phyloP scores from a whole-genome alignment of 129 eudicot genomes.

The Rutidosis leptorrhynchoides region DNA sequence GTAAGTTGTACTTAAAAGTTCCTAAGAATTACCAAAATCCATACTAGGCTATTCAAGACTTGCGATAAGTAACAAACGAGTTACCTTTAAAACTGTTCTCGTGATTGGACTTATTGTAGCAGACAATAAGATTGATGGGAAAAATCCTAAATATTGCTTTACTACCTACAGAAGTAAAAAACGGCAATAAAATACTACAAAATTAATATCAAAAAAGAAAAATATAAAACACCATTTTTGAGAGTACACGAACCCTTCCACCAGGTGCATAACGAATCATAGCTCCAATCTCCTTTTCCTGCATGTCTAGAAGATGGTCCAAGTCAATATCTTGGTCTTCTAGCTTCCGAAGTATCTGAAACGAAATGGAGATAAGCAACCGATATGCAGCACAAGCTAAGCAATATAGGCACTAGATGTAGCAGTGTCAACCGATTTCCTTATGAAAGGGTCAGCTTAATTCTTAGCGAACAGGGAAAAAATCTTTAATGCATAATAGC shows the following conservation, averaged over 20 bases:
- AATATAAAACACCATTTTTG: constrained; percentile 8
- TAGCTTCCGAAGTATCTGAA: constrained; percentile 86
- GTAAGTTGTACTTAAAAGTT: not conserved
- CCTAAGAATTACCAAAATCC: not conserved
- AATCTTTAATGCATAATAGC: not conserved
- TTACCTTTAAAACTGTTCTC: constrained; percentile 96
- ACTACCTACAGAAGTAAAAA: constrained; percentile 48
- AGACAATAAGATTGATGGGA: constrained; percentile 82
- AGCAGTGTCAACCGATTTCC: constrained; percentile 14
- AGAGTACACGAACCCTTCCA: constrained; percentile 65
- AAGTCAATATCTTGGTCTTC: constrained; percentile 88
- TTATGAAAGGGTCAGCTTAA: not conserved
- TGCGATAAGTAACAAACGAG: constrained; percentile 11
- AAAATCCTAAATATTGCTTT: constrained; percentile 84
- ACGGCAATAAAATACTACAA: constrained; percentile 6
- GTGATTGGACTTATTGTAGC: constrained; percentile 99
- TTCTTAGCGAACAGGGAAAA: not conserved
- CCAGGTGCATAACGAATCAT: constrained; percentile 91
- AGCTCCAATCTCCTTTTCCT: constrained; percentile 93
- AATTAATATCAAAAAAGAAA: constrained; percentile 5
- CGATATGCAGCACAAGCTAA: constrained; percentile 2
- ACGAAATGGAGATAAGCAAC: constrained; percentile 22
- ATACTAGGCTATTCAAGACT: constrained; percentile 1
- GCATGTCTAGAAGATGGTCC: constrained; percentile 78
- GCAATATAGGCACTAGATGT: constrained; percentile 1